phyloP scores from a whole-genome alignment of 371 early-diverging fungal genomes.

The Cokeromyces recurvatus region DNA sequence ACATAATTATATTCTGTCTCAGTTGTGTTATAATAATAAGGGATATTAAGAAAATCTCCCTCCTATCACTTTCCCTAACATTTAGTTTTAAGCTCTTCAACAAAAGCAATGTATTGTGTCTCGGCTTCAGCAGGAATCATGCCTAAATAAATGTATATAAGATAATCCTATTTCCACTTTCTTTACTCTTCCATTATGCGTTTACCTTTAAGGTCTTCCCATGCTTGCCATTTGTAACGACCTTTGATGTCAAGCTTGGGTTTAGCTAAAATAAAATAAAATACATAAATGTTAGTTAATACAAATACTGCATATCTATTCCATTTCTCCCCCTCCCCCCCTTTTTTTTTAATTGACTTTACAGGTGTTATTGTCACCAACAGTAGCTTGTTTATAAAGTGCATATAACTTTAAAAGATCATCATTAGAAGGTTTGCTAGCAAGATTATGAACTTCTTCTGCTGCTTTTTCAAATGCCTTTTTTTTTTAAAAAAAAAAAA shows the following conservation, averaged over 20 bases:
- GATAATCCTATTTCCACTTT: background rate
- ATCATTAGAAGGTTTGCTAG: conserved; percentile 60
- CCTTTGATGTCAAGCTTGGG: conserved; percentile 68
- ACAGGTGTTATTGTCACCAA: conserved; percentile 69
- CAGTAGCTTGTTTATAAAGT: conserved; percentile 81
- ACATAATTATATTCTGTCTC: too few relatives aligned
- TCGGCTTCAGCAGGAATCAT: conserved; percentile 60
- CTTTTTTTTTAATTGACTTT: too few relatives aligned
- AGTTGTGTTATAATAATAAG: too few relatives aligned
- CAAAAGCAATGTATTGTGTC: conserved; percentile 70
- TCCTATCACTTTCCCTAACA: too few relatives aligned
- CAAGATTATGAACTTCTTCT: conserved; percentile 51
- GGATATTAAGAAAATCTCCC: too few relatives aligned
- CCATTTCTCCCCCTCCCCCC: too few relatives aligned
- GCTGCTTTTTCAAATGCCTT: conserved; percentile 59
- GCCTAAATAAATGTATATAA: conserved; percentile 3
- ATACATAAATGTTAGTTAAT: too few relatives aligned
- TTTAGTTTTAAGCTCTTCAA: conserved; percentile 55
- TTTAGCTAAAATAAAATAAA: too few relatives aligned
- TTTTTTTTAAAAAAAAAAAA: too few relatives aligned
- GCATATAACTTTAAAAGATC: conserved; percentile 74
- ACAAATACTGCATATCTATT: too few relatives aligned
- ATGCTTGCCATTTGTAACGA: conserved; percentile 84
- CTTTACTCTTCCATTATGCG: too few relatives aligned
- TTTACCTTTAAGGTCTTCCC: conserved; percentile 59